Base-by-base conservation (phyloP, 192 early-diverging fungal genomes). In the Coemansia sp. region DNA sequence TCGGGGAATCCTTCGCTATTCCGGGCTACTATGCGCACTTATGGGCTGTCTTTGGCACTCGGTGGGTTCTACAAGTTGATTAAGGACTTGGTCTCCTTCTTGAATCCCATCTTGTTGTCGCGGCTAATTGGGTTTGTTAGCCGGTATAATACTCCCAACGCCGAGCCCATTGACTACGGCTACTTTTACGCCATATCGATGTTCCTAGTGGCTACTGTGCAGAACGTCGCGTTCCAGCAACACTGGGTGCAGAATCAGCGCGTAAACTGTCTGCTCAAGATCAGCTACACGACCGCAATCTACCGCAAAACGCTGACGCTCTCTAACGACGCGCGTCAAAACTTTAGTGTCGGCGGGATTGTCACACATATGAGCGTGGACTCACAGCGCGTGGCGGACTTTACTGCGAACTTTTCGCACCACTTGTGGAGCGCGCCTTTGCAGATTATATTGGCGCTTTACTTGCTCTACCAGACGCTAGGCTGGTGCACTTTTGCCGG, bases 201-300 rank as follows among this genome's bases (percentile, higher is more conserved):
- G 94, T 89, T 99, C 61, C 19, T 86, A 5, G 88, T 90, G 37
- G 93, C 94, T 69, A 67, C 93, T 17, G 69, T 86, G 5, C 95
- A 99, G 76, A 94, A 94, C 1, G 78, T 91, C 42, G 84, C 96
- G 3, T 85, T 95, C 62, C 93, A 97, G 76, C 95, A 96, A 71
- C 97, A 97, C 84, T 97, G 97, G 82, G 90, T 92, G 63, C 85
- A 91, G 58, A 94, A 92, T 69, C 87, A 93, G 70, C 81, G 86
- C 15, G 89, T 90, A n/a, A 94, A 93, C 61, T 91, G 94, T 87
- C 86, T 90, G 62, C 84, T 93, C 38, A 89, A 90, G 60, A 87
- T 92, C 9, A 92, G 90, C 41, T 79, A 94, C 64, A 88, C 92
- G 31, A 92, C 97, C 0, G 90, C 94, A 23, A 92, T 98, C 51